These are phyloP conservation scores for Protea cynaroides DNA, from an alignment of 164 flowering plant species.

Conservation along the genomic window DNA sequence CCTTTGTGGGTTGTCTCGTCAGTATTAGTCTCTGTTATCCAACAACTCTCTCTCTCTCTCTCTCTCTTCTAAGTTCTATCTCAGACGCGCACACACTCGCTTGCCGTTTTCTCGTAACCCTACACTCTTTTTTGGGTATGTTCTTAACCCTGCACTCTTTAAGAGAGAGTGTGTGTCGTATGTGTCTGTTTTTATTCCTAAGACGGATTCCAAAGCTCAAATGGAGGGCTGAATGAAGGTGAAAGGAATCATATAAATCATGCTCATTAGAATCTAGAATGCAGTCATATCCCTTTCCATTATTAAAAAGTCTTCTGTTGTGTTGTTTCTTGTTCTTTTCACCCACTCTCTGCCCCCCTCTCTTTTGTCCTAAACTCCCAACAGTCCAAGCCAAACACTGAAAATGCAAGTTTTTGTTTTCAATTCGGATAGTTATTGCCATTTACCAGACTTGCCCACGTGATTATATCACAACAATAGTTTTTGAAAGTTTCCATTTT, in stretches of 20 bases:
- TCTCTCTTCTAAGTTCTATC: no score
- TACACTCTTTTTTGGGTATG: no score
- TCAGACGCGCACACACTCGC: no score
- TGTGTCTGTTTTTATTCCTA: background rate
- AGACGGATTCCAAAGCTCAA: background rate
- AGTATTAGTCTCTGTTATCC: background rate
- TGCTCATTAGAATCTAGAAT: background rate
- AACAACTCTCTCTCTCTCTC: background rate
- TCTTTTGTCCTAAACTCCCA: no score
- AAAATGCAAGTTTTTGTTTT: no score
- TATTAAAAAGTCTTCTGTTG: background rate
- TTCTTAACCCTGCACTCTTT: no score
- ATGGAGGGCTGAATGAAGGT: background rate
- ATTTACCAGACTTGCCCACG: no score
- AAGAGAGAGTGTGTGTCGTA: background rate
- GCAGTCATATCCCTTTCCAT: background rate
- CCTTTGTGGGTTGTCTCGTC: background rate
- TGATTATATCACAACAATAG: no score
- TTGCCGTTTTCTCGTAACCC: no score
- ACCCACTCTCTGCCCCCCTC: background rate
- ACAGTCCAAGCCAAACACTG: no score
- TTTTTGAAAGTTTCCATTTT: no score
- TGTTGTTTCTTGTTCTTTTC: background rate
- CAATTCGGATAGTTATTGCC: no score
- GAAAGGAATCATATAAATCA: background rate